Base-by-base conservation (phyloP, 306 rosid species). In the Vachellia collinsii region DNA sequence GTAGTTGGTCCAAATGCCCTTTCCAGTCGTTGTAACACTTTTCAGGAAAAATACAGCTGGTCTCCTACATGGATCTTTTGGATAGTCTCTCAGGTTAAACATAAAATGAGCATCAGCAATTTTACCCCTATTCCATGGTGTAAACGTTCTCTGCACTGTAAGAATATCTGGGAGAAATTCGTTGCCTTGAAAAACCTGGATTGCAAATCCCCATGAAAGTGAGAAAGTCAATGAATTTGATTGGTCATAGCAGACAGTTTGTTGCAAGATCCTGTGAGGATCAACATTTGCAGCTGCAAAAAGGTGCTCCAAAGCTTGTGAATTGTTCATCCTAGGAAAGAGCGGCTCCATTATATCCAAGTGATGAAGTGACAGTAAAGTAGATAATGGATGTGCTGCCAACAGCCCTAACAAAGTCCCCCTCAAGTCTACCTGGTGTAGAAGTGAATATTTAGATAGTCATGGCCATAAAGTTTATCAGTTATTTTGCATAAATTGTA, bases 321-420 rank as follows among this genome's bases (percentile, higher is more conserved):
- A 81, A 58, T 83, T 89, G 73, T 82, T 86, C 92, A 84, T 84
- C 77, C 83, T 36, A 1, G 99, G 98, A 81, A 91, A 91, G 80
- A 95, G 83, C 72, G 96, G 93, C 14, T 93, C 97, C 75, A 82
- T 79, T 8, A 86, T 89, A 3, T 93, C 99, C 85, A 95, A 77
- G 88, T 95, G 99, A 77, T 95, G 99, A 81, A 95, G 98, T 11
- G 99, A 93, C 70, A 93, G 77, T 72, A 91, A 29, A 36, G 97
- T 97, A 61, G 94, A 88, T 82, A 93, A 77, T 23, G 99, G 90
- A 89, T 95, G 98, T 9, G 97, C 89, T 76, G 98, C 85, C 74
- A 95, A 86, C 83, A 95, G 64, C 66, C 99, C 98, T 1, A 93
- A 88, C 87, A 95, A 72, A 86, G 85, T 81, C 77, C 99, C 98